phyloP scores from a whole-genome alignment of 768 basidiomycete species.

The Tricholoma sp. region DNA sequence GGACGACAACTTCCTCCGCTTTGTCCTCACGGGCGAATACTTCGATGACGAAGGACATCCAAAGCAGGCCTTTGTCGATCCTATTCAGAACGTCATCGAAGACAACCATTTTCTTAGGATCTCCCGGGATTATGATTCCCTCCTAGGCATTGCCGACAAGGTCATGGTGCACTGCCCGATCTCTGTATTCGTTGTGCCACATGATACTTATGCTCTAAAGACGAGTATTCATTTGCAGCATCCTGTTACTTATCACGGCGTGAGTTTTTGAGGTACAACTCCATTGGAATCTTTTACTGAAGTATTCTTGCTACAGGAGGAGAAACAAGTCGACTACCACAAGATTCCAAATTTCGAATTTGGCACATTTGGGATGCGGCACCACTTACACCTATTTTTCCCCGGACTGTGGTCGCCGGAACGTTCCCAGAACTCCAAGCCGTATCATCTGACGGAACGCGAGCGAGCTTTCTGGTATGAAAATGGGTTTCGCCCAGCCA shows the following conservation, averaged over 20 bases:
- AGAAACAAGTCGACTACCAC: slow-evolving; percentile 12
- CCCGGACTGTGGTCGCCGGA: slow-evolving; percentile 15
- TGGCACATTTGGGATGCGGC: slow-evolving; percentile 14
- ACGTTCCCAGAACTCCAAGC: neutral
- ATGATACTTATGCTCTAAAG: slow-evolving; percentile 1
- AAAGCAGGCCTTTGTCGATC: slow-evolving; percentile 3
- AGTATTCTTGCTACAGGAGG: neutral
- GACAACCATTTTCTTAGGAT: neutral
- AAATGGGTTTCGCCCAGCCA: slow-evolving; percentile 18
- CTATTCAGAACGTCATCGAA: neutral
- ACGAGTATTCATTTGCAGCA: slow-evolving; percentile 5
- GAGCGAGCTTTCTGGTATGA: slow-evolving; percentile 17
- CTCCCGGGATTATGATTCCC: slow-evolving; percentile 17
- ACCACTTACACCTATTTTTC: slow-evolving; percentile 20
- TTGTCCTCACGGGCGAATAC: slow-evolving; percentile 4
- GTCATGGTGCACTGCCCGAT: slow-evolving; percentile 7
- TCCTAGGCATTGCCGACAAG: slow-evolving; percentile 7
- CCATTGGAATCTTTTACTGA: neutral
- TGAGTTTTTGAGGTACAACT: neutral
- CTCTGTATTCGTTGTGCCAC: neutral
- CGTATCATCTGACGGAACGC: slow-evolving; percentile 3
- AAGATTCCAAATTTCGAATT: slow-evolving; percentile 24
- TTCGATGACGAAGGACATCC: neutral
- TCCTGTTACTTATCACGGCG: neutral
- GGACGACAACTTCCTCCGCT: slow-evolving; percentile 1